Conservation (phyloP, 495 filamentous ascomycete genomes). For the Delitschia confertaspora region DNA sequence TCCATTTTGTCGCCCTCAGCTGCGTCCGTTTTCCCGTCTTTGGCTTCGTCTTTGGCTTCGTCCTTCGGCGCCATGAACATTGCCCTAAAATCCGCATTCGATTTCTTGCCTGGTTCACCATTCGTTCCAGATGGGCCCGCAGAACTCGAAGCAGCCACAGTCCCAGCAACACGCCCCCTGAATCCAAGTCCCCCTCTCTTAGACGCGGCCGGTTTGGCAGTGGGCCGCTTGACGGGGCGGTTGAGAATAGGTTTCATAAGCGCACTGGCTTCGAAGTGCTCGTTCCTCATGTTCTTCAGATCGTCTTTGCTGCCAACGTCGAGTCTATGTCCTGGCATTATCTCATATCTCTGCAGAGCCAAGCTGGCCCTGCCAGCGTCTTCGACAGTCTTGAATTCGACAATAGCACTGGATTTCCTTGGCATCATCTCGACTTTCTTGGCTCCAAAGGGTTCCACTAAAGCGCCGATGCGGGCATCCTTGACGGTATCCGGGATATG, state of each 20-base stretch:
- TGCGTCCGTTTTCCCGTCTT: conserved; percentile 1
- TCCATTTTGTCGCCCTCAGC: background rate
- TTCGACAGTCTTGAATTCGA: conserved; percentile 65
- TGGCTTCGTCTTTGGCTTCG: background rate
- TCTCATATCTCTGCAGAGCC: conserved; percentile 62
- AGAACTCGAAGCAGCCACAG: conserved; percentile 5
- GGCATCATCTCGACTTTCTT: conserved; percentile 54
- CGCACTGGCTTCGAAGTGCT: conserved; percentile 44
- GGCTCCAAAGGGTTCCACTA: conserved; percentile 54
- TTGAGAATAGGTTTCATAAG: conserved; percentile 15
- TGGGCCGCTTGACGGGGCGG: conserved; percentile 35
- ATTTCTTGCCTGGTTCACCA: conserved; percentile 44
- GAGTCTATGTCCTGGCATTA: conserved; percentile 54
- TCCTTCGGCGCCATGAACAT: conserved; percentile 48
- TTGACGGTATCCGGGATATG: conserved; percentile 59
- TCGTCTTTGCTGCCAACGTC: conserved; percentile 61
- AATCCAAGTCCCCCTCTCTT: conserved; percentile 36
- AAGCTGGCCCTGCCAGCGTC: conserved; percentile 67
- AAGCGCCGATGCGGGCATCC: conserved; percentile 49
- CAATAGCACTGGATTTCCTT: conserved; percentile 74
- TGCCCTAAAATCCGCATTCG: conserved; percentile 79
- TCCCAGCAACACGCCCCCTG: conserved; percentile 13
- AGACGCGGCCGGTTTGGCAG: background rate
- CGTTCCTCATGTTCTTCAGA: conserved; percentile 50
- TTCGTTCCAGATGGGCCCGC: conserved; percentile 15